These are phyloP conservation scores for Fusarium mundagurra DNA, from an alignment of 2,329 filamentous ascomycete species.

Conservation along the genomic window DNA sequence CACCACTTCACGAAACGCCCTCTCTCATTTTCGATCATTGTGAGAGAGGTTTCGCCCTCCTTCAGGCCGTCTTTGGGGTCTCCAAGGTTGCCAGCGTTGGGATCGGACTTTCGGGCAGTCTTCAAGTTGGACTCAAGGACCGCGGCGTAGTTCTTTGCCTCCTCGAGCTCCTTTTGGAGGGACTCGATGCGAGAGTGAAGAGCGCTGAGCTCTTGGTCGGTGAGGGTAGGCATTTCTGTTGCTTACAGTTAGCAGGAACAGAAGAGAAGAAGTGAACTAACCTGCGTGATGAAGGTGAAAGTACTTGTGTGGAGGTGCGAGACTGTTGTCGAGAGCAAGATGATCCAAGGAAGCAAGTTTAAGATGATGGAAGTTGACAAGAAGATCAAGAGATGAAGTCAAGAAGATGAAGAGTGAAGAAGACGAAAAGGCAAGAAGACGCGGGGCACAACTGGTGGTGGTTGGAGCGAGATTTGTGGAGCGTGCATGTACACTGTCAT, in stretches of 20 bases:
- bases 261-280: background rate
- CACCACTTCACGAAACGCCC: background rate
- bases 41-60: background rate
- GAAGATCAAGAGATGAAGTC: background rate
- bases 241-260: background rate
- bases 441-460: no score
- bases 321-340: no score
- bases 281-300: background rate
- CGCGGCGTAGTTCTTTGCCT: accelerated
- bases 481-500: no score
- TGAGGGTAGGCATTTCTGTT: background rate
- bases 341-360: no score
- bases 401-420: background rate
- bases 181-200: background rate
- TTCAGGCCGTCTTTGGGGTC: background rate
- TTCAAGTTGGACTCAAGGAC: background rate
- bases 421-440: no score
- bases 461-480: no score
- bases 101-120: background rate
- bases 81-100: background rate
- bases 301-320: no score
- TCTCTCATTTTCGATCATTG: background rate
- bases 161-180: accelerated
- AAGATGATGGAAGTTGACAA: background rate
- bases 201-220: background rate